Evolutionary conservation across 2,329 filamentous ascomycete genomes (phyloP).

Genomic region (Aspergillus spinulosporus): DNA sequence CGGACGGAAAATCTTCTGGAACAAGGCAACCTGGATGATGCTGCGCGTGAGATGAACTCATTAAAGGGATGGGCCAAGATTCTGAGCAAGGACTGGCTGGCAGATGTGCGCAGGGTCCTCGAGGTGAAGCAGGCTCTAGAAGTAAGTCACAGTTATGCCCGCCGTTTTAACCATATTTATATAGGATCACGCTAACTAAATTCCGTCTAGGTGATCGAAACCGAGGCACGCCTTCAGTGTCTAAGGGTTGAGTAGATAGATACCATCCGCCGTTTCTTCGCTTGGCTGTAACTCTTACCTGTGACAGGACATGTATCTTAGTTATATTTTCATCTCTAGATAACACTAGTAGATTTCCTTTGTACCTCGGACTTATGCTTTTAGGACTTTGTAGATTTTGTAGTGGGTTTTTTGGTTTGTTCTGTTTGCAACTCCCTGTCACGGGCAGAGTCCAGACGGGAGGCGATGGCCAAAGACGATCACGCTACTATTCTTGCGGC

Average conservation of each 20-base stretch:
- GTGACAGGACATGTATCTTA: constrained; percentile 43
- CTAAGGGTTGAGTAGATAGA: constrained; percentile 70
- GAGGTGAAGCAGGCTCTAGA: constrained; percentile 96
- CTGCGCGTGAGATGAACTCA: constrained; percentile 92
- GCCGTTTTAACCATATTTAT: not conserved
- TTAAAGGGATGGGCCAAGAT: constrained; percentile 94
- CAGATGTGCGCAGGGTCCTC: constrained; percentile 84
- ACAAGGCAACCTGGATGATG: constrained; percentile 87
- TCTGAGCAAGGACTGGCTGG: constrained; percentile 88
- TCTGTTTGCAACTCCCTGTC: constrained; percentile 22
- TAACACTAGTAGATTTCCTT: constrained; percentile 38
- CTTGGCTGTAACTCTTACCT: constrained; percentile 32
- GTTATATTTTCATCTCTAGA: constrained; percentile 39
- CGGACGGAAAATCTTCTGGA: constrained; percentile 87
- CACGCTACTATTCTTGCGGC: not conserved
- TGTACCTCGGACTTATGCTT: constrained; percentile 5
- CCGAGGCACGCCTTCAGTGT: constrained; percentile 85
- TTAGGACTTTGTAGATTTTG: not conserved
- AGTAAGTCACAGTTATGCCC: constrained; percentile 57
- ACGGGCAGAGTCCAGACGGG: constrained; percentile 12
- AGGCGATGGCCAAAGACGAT: constrained; percentile 3
- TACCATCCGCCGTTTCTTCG: constrained; percentile 29
- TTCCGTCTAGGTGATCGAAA: constrained; percentile 70
- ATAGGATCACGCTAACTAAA: constrained; percentile 19
- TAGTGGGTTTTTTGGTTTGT: constrained; percentile 20